These are phyloP conservation scores for Didymella pinodella DNA, from an alignment of 2,329 filamentous ascomycete genomes.

Conservation along the genomic window DNA sequence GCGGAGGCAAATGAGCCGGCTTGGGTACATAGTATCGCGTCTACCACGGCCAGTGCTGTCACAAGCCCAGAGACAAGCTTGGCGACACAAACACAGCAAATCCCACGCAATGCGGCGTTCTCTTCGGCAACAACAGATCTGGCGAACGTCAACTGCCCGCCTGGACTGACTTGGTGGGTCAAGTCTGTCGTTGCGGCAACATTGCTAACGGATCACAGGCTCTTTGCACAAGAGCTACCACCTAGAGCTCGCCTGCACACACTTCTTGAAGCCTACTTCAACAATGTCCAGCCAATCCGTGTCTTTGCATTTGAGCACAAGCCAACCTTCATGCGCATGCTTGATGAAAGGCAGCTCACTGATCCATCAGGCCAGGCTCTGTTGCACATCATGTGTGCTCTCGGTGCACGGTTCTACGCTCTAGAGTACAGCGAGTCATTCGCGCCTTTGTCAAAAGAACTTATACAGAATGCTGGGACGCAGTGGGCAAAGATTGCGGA, in stretches of 20 bases:
- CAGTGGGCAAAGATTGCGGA: slow-evolving; percentile 46
- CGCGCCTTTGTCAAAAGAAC: slow-evolving; percentile 36
- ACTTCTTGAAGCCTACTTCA: slow-evolving; percentile 43
- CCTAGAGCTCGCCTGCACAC: slow-evolving; percentile 35
- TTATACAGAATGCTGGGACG: slow-evolving; percentile 42
- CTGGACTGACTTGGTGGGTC: slow-evolving; percentile 35
- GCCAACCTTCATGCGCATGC: slow-evolving; percentile 45
- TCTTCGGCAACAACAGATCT: slow-evolving; percentile 22
- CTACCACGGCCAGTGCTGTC: slow-evolving; percentile 17
- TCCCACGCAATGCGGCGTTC: slow-evolving; percentile 25
- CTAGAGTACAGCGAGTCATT: slow-evolving; percentile 43
- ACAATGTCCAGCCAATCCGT: slow-evolving; percentile 40
- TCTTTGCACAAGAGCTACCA: slow-evolving; percentile 37
- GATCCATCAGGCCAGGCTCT: slow-evolving; percentile 42
- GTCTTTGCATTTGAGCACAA: slow-evolving; percentile 45
- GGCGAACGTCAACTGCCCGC: slow-evolving; percentile 30
- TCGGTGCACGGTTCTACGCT: slow-evolving; percentile 42
- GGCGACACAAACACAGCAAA: slow-evolving; percentile 27
- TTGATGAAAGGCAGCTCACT: slow-evolving; percentile 43
- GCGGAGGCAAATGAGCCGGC: slow-evolving; percentile 42
- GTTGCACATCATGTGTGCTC: slow-evolving; percentile 45
- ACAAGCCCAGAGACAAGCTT: slow-evolving; percentile 20
- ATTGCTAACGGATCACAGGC: slow-evolving; percentile 22
- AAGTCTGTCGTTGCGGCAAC: not conserved
- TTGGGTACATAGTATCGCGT: slow-evolving; percentile 42